Percentiles rank a stretch among this genome's conserved stretches.
Evolutionary conservation across 169 alveolate species (phyloP).

Genomic region (Blepharisma undulans): DNA sequence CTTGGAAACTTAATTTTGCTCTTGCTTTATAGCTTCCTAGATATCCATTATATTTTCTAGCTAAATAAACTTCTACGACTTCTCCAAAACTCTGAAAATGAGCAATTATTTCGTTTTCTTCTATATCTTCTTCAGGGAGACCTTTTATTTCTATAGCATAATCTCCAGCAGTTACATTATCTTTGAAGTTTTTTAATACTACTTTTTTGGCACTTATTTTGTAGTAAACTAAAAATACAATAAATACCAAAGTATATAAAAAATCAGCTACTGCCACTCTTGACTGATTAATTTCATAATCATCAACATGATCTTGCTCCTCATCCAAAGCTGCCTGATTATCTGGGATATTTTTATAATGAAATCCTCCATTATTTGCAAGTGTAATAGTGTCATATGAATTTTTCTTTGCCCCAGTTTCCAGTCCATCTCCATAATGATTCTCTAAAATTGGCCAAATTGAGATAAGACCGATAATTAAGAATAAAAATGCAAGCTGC

Average conservation of each 20-base stretch:
- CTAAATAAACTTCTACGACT: conserved; percentile 45
- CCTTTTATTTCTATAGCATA: conserved; percentile 46
- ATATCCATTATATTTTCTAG: conserved; percentile 43
- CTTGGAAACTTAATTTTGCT: conserved; percentile 26
- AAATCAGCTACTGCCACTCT: conserved; percentile 35
- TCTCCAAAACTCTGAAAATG: conserved; percentile 43
- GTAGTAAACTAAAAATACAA: conserved; percentile 27
- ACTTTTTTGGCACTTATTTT: not conserved
- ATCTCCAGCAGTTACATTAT: conserved; percentile 33
- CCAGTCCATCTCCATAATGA: conserved; percentile 16
- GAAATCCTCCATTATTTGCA: conserved; percentile 31
- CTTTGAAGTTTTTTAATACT: not conserved
- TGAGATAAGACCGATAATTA: conserved; percentile 39
- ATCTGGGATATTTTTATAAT: not conserved
- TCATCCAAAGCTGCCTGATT: not conserved
- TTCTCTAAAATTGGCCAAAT: conserved; percentile 42
- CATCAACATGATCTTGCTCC: not conserved
- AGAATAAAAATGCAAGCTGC: conserved; percentile 5
- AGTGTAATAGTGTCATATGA: conserved; percentile 20
- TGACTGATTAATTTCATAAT: not conserved
- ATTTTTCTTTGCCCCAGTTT: conserved; percentile 11
- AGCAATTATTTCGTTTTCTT: conserved; percentile 29
- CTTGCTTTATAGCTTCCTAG: conserved; percentile 33
- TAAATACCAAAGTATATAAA: conserved; percentile 8
- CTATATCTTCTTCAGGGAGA: conserved; percentile 42